Evolutionary conservation across 805 yeast genomes (phyloP), one percentile per base, ranked within the genome.

Genomic region (Tetrapisispora iriomotensis): DNA sequence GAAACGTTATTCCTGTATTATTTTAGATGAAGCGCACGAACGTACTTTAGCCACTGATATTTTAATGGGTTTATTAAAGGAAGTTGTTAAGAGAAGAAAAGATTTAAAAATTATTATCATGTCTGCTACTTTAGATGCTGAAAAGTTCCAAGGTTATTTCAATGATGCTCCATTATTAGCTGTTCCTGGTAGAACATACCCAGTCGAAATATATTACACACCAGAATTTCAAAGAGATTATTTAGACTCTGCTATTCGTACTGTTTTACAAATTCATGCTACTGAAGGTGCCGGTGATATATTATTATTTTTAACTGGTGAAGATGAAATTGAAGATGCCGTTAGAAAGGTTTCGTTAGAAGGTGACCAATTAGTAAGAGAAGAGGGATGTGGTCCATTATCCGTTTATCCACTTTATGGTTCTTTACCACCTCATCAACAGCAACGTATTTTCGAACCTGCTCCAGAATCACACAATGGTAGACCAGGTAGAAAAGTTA

Each of bases 1-100:
- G 41, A 81, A 76, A 15, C 74, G 74, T 42, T 90, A 90, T 56
- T 75, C 86, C 1, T 83, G 94, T 51, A 74, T 90, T 13, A 81
- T 90, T 15, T 82, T 90, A 76, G 97, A 90, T 64, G 97, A 90
- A 62, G 97, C 97, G 0, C 97, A 90, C 56, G 97, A 90, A 61
- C 65, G 97, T 37, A 75, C 95, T 0, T 63, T 90, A 23, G 85
- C 79, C 50, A 87, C 96, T 0, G 97, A 90, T 59, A 74, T 90
- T 1, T 54, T 90, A 12, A 60, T 90, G 41, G 96, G 96, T 0
- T 57, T 88, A 4, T 77, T 90, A 51, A 77, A 77, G 49, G 62
- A 68, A 17, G 65, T 60, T 24, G 31, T 61, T 4, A 38, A 66
- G 1, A 67, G 70, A 28, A 59, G 96, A 48, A 65, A 77, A 38